phyloP scores from a whole-genome alignment of 1,284 basidiomycete genomes.

The Meripilus lineatus region DNA sequence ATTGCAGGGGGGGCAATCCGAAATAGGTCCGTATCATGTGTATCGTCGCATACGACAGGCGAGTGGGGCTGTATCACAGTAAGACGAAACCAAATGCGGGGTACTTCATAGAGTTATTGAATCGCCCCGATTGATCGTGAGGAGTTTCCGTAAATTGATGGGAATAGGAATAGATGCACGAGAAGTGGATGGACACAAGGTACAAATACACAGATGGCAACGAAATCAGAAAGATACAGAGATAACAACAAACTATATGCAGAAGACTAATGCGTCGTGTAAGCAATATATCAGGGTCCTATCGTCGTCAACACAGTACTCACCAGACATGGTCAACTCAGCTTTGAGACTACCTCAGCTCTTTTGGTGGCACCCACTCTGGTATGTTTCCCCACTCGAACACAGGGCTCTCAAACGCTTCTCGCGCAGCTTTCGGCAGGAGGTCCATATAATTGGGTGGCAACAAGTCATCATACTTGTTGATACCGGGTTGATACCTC shows the following conservation, averaged over 20 bases:
- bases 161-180: no score
- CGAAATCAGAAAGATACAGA: neutral
- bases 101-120: no score
- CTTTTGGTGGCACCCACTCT: conserved; percentile 72
- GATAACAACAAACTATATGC: neutral
- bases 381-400: conserved; percentile 78
- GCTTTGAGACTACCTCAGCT: conserved; percentile 42
- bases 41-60: no score
- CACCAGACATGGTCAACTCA: neutral
- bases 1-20: no score
- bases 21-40: no score
- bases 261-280: neutral
- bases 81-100: no score
- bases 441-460: conserved; percentile 54
- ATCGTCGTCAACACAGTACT: neutral
- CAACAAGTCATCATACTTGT: conserved; percentile 53
- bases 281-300: neutral
- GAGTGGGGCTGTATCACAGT: no score
- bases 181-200: no score
- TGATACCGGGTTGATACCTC: conserved; percentile 39
- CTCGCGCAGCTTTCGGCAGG: conserved; percentile 46
- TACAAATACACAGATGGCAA: neutral
- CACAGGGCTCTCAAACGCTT: conserved; percentile 53
- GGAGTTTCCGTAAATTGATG: no score
- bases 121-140: no score